These are phyloP conservation scores for Eucalyptus marginata DNA, from an alignment of 345 rosid species.

Conservation along the genomic window DNA sequence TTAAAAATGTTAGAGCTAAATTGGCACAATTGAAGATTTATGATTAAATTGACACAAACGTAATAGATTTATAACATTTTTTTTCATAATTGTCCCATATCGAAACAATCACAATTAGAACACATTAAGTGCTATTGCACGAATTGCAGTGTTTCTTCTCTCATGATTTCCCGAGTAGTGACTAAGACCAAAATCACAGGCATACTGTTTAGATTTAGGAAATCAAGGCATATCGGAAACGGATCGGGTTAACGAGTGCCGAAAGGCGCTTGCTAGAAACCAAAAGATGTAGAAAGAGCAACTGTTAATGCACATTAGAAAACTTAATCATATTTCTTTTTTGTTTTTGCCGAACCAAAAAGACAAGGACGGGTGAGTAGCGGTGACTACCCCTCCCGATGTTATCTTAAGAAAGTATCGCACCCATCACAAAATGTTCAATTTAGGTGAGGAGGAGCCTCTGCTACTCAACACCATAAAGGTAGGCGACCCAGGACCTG, in stretches of 20 bases:
- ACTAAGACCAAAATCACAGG: background rate
- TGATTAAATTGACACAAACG: no score
- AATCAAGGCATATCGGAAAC: background rate
- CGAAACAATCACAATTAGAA: no score
- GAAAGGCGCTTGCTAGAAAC: background rate
- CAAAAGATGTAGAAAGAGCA: background rate
- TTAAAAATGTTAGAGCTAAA: no score
- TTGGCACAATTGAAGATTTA: background rate
- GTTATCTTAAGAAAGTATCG: background rate
- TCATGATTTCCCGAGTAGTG: background rate
- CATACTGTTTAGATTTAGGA: background rate
- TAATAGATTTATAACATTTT: no score
- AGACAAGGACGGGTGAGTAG: background rate
- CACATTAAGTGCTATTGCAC: background rate
- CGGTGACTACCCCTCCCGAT: background rate
- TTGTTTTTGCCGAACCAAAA: background rate
- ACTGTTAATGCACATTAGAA: background rate
- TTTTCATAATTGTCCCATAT: background rate
- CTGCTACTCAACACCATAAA: background rate
- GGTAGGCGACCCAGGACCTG: background rate
- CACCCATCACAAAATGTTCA: background rate
- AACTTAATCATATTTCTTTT: background rate
- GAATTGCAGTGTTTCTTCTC: background rate
- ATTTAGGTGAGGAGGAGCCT: background rate
- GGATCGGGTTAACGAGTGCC: rapidly evolving